These are phyloP conservation scores for Xylariaceae sp. DNA, from an alignment of 2,329 filamentous ascomycete species.

Conservation along the genomic window DNA sequence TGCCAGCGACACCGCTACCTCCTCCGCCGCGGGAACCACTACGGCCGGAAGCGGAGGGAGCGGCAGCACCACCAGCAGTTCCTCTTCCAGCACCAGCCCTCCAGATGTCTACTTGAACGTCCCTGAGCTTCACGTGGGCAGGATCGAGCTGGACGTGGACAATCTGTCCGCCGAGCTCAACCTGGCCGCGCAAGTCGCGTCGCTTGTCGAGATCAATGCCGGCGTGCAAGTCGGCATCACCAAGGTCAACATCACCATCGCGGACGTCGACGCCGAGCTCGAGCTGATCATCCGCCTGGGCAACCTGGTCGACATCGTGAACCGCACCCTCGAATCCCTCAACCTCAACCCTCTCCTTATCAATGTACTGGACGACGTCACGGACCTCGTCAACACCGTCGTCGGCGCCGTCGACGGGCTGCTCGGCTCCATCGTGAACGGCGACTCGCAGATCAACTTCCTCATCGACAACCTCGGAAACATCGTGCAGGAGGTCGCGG, in stretches of 20 bases:
- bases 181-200: constrained; percentile 55
- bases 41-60: constrained; percentile 15
- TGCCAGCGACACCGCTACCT: not conserved
- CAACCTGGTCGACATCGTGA: constrained; percentile 57
- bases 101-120: constrained; percentile 57
- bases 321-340: constrained; percentile 53
- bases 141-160: constrained; percentile 58
- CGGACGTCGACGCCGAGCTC: constrained; percentile 54
- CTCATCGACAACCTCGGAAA: constrained; percentile 59
- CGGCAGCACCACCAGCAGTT: constrained; percentile 12
- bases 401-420: constrained; percentile 55
- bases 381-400: constrained; percentile 46
- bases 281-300: constrained; percentile 57
- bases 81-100: constrained; percentile 30
- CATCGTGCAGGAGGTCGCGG: constrained; percentile 55
- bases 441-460: constrained; percentile 50
- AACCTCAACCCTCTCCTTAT: constrained; percentile 60
- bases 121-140: constrained; percentile 53
- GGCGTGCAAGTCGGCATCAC: constrained; percentile 46
- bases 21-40: constrained; percentile 11
- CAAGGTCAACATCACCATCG: constrained; percentile 57
- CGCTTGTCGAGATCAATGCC: constrained; percentile 50
- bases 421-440: constrained; percentile 54
- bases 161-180: constrained; percentile 56
- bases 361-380: constrained; percentile 49